A percentile compares a stretch with the other conserved stretches of the same genome.
Evolutionary conservation across 2,329 filamentous ascomycete species (phyloP).

Genomic region (Eutypella sp.): DNA sequence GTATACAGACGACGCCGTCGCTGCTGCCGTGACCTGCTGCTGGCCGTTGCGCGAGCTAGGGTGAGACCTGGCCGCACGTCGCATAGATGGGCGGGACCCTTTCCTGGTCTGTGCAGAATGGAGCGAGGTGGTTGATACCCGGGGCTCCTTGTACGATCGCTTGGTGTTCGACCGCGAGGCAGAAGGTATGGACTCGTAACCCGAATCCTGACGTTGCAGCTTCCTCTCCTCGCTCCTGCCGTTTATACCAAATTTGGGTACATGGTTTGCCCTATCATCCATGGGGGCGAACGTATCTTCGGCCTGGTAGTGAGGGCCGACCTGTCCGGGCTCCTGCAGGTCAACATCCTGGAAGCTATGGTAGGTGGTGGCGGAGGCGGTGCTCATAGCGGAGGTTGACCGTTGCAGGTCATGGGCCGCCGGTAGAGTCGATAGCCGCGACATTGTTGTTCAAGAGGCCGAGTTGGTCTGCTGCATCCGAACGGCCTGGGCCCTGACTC

Average conservation of each 20-base stretch:
- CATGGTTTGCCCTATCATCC: conserved; percentile 26
- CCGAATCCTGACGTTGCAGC: conserved; percentile 52
- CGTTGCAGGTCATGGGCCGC: conserved; percentile 15
- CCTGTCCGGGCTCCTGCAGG: conserved; percentile 36
- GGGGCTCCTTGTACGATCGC: conserved; percentile 17
- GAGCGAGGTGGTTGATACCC: conserved; percentile 24
- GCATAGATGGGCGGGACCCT: conserved; percentile 36
- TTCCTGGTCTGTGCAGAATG: conserved; percentile 27
- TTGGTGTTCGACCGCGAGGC: conserved; percentile 31
- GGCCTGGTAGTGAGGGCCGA: conserved; percentile 8
- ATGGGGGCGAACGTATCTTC: conserved; percentile 7
- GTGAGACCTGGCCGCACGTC: conserved; percentile 35
- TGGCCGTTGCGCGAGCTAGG: conserved; percentile 18
- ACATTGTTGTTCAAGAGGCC: conserved; percentile 13
- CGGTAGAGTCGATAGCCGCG: conserved; percentile 16
- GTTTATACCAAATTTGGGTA: conserved; percentile 22
- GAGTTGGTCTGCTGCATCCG: conserved; percentile 9
- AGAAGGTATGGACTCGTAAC: conserved; percentile 49
- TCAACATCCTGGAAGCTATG: conserved; percentile 51
- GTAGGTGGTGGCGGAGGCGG: conserved; percentile 46
- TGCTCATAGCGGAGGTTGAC: conserved; percentile 34
- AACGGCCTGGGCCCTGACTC: neutral
- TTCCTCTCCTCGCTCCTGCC: neutral
- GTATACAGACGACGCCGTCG: conserved; percentile 12
- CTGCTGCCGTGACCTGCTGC: conserved; percentile 24